Evolutionary conservation across 371 early-diverging fungal species (phyloP).

Genomic region (Blakeslea trispora): DNA sequence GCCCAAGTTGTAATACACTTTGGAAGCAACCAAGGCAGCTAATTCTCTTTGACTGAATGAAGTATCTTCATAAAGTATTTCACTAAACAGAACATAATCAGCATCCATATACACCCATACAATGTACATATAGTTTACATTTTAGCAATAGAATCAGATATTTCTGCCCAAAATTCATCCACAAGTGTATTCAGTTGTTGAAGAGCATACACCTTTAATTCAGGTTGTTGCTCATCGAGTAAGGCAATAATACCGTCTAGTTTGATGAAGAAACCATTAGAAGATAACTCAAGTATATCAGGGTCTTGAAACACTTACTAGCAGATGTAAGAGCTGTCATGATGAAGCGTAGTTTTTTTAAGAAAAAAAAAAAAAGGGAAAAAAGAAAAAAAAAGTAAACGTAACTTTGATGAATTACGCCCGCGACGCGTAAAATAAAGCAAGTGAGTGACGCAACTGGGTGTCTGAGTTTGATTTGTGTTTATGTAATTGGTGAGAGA

Average conservation of each 20-base stretch:
- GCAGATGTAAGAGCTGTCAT: slow-evolving; percentile 56
- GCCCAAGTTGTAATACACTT: slow-evolving; percentile 94
- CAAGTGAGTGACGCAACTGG: slow-evolving; percentile 6
- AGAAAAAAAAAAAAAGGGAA: slow-evolving; percentile 7
- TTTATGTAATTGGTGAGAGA: no score
- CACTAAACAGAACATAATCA: slow-evolving; percentile 53
- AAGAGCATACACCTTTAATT: slow-evolving; percentile 90
- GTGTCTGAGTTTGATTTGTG: neutral
- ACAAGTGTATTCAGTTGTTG: slow-evolving; percentile 84
- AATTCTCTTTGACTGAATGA: slow-evolving; percentile 81
- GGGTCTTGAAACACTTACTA: slow-evolving; percentile 50
- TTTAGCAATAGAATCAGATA: slow-evolving; percentile 91
- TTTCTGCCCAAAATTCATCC: slow-evolving; percentile 97
- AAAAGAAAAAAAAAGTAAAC: neutral
- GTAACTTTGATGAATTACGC: neutral
- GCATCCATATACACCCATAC: neutral
- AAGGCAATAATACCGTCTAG: slow-evolving; percentile 92
- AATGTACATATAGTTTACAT: slow-evolving; percentile 59
- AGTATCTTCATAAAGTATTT: slow-evolving; percentile 91
- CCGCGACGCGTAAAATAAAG: slow-evolving; percentile 9
- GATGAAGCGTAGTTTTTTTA: neutral
- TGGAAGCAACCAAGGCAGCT: slow-evolving; percentile 95
- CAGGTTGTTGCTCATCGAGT: slow-evolving; percentile 90
- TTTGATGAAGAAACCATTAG: no score
- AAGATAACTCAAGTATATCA: no score